phyloP scores from a whole-genome alignment of 306 rosid species.

The Erythrophleum fordii region DNA sequence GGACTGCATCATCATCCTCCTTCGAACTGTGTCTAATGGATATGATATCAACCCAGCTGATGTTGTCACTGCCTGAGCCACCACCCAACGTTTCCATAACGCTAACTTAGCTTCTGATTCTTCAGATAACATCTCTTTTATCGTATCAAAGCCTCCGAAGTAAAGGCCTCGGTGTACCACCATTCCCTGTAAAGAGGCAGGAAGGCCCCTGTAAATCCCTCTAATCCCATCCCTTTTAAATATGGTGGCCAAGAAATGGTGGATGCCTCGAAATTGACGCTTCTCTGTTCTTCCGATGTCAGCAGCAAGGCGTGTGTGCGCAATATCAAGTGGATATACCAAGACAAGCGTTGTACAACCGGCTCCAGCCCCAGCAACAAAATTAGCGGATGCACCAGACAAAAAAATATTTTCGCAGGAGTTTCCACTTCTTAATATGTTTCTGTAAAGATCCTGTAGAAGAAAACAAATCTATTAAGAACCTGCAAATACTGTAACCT shows the following conservation, averaged over 20 bases:
- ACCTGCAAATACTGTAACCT: constrained; percentile 13
- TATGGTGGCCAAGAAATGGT: constrained; percentile 81
- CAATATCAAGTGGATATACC: constrained; percentile 92
- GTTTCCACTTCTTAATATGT: constrained; percentile 65
- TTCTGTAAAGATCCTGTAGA: constrained; percentile 85
- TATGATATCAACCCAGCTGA: constrained; percentile 89
- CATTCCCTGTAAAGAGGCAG: constrained; percentile 97
- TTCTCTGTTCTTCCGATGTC: constrained; percentile 74
- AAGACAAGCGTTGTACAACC: constrained; percentile 84
- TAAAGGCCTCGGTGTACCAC: constrained; percentile 87
- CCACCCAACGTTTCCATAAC: constrained; percentile 85
- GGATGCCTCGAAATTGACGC: constrained; percentile 87
- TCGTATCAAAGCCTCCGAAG: constrained; percentile 93
- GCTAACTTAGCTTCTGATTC: constrained; percentile 58
- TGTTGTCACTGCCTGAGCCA: constrained; percentile 93
- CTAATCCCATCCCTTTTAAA: constrained; percentile 63
- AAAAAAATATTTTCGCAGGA: constrained; percentile 46
- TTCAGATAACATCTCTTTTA: constrained; percentile 70
- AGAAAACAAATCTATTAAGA: constrained; percentile 30
- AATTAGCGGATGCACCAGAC: constrained; percentile 83
- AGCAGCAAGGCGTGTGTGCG: constrained; percentile 97
- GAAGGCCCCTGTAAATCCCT: constrained; percentile 90
- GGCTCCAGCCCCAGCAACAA: constrained; percentile 87
- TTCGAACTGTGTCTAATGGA: constrained; percentile 87
- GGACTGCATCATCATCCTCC: constrained; percentile 99